Evolutionary conservation across 495 filamentous ascomycete species (phyloP), one percentile per base, ranked within the genome.

Genomic region (Pseudevernia furfuracea): DNA sequence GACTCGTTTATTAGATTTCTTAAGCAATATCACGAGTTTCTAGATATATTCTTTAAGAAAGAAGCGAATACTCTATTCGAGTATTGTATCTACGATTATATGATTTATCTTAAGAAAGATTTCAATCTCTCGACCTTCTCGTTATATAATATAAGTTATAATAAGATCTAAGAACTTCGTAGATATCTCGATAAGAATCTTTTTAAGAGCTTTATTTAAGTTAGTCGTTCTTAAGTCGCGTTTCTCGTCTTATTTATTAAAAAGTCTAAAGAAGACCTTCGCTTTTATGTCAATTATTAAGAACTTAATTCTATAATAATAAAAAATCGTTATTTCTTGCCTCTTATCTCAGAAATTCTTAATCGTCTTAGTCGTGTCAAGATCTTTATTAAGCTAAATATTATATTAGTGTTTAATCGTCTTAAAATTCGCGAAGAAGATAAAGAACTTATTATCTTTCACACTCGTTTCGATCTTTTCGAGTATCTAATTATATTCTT

Each of bases 301-400:
- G 68, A 66, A 10, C 57, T 83, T 1, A 84, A 84, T 61, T 56
- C 36, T 0, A 58, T 81, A 0, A 83, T 72, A 0, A 68, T 66
- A 1, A 80, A 79, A 61, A 73, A 84, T 48, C 36, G 67, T 1
- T 79, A 80, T 56, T 73, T 75, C 1, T 30, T 82, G 0, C 77
- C 76, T 0, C 48, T 80, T 17, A 79, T 82, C 28, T 49, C 75
- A 21, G 72, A 84, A 58, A 70, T 72, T 0, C 53, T 82, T 10
- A 36, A 68, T 12, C 36, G 66, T 0, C 32, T 82, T 3, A 36
- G 23, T 0, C 63, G 65, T 32, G 70, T 71, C 0, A 74, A 69
- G 38, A 65, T 71, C 17, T 23, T 77, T 62, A 83, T 68, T 0
- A 81, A 81, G 65, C 53, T 83, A 0, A 73, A 83, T 63, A 72